Evolutionary conservation across 768 basidiomycete species (phyloP).

Genomic region (Tricholoma saponaceum): DNA sequence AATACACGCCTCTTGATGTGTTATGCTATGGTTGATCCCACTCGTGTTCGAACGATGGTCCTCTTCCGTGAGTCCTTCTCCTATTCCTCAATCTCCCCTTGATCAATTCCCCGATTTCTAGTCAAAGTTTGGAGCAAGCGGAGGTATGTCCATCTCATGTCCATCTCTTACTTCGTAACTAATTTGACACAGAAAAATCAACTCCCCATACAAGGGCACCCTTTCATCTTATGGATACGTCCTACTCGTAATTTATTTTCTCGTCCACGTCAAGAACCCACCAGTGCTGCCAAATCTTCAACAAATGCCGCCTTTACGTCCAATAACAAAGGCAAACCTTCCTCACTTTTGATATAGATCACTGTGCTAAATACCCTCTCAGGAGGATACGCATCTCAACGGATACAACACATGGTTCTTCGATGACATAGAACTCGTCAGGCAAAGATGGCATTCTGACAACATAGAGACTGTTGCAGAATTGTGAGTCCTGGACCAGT

Average conservation of each 20-base stretch:
- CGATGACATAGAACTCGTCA: constrained; percentile 90
- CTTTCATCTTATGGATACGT: constrained; percentile 97
- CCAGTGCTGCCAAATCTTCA: constrained; percentile 95
- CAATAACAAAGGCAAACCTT: constrained; percentile 67
- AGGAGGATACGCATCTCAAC: constrained; percentile 80
- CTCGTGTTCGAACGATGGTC: constrained; percentile 89
- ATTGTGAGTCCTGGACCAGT: constrained; percentile 54
- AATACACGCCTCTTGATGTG: constrained; percentile 95
- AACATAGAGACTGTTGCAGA: constrained; percentile 93
- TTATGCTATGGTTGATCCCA: constrained; percentile 95
- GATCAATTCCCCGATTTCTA: constrained; percentile 27
- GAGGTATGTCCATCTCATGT: constrained; percentile 43
- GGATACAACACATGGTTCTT: constrained; percentile 95
- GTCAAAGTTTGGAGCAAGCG: constrained; percentile 99
- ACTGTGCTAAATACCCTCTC: constrained; percentile 10
- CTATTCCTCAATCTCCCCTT: constrained; percentile 7
- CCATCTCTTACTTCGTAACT: constrained; percentile 4
- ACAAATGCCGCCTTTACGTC: constrained; percentile 87
- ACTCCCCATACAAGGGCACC: constrained; percentile 96
- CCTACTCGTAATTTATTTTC: constrained; percentile 95
- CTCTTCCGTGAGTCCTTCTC: constrained; percentile 77
- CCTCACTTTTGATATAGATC: constrained; percentile 1
- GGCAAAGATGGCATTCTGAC: constrained; percentile 91
- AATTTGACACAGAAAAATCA: constrained; percentile 73
- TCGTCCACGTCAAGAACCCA: constrained; percentile 96